phyloP scores from a whole-genome alignment of 441 rosid species.

The Geranium incanum region DNA sequence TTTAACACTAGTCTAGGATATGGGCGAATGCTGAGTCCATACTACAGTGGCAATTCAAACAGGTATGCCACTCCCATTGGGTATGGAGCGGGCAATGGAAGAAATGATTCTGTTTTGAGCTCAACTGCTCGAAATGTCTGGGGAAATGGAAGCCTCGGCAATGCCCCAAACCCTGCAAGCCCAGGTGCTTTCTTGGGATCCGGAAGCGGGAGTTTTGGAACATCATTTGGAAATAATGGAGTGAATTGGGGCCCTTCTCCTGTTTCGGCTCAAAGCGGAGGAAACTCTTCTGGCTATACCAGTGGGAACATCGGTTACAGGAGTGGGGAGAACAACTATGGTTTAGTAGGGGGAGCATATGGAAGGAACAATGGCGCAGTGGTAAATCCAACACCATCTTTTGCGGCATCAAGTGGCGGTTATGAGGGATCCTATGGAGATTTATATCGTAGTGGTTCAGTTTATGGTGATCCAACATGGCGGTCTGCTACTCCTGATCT shows the following conservation, averaged over 20 bases:
- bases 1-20: slow-evolving; percentile 42
- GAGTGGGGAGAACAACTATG: slow-evolving; percentile 29
- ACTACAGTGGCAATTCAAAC: slow-evolving; percentile 38
- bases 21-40: slow-evolving; percentile 39
- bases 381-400: slow-evolving; percentile 35
- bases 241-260: slow-evolving; percentile 47
- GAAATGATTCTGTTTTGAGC: slow-evolving; percentile 43
- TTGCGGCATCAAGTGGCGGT: slow-evolving; percentile 35
- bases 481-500: slow-evolving; percentile 41
- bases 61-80: slow-evolving; percentile 51
- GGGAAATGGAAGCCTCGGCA: slow-evolving; percentile 49
- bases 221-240: slow-evolving; percentile 43
- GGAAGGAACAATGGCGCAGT: slow-evolving; percentile 37
- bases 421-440: slow-evolving; percentile 48
- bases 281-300: slow-evolving; percentile 25
- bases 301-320: slow-evolving; percentile 24
- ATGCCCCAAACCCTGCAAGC: slow-evolving; percentile 29
- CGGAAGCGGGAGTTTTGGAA: slow-evolving; percentile 30
- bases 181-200: slow-evolving; percentile 31
- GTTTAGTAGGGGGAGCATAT: slow-evolving; percentile 34
- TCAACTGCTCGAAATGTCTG: slow-evolving; percentile 44
- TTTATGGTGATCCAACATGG: slow-evolving; percentile 52
- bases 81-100: slow-evolving; percentile 30
- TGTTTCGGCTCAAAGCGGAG: slow-evolving; percentile 28
- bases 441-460: slow-evolving; percentile 39